Conservation (phyloP, 1,139 yeast genomes). For the Nakaseomyces glabratus region DNA sequence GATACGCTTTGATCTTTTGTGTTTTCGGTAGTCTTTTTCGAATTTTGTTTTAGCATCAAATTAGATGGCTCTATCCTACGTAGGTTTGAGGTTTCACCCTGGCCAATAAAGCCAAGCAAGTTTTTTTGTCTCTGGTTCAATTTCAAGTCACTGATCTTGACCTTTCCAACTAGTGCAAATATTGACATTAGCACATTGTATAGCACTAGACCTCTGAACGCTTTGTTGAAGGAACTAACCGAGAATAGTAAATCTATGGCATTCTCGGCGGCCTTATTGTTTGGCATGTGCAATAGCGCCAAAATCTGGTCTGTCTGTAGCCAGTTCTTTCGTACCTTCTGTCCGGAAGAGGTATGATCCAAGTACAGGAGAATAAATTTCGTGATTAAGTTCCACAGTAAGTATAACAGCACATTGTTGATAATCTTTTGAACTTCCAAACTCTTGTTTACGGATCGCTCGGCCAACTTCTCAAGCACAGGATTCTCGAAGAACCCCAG, state of each 20-base stretch:
- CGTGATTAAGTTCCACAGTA: conserved; percentile 25
- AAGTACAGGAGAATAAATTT: conserved; percentile 23
- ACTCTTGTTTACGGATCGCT: conserved; percentile 34
- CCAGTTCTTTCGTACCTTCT: background rate
- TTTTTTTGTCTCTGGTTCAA: conserved; percentile 36
- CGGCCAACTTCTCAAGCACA: conserved; percentile 29
- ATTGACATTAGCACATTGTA: conserved; percentile 34
- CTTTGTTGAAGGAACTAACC: conserved; percentile 13
- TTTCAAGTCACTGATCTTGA: conserved; percentile 34
- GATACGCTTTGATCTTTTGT: conserved; percentile 12
- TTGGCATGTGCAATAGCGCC: background rate
- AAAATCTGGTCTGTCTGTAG: background rate
- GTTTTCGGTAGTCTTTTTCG: conserved; percentile 10
- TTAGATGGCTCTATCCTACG: background rate
- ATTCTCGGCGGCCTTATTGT: background rate
- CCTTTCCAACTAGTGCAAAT: conserved; percentile 31
- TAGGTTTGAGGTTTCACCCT: conserved; percentile 1
- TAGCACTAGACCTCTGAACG: conserved; percentile 30
- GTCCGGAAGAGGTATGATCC: conserved; percentile 18
- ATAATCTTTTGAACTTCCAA: conserved; percentile 32
- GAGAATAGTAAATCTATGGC: conserved; percentile 4
- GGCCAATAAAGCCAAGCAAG: conserved; percentile 34
- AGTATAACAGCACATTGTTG: conserved; percentile 29
- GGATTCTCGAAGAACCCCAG: conserved; percentile 33
- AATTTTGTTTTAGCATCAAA: conserved; percentile 10